These are phyloP conservation scores for Flaveria bidentis DNA, from an alignment of 129 eudicot genomes.

Conservation along the genomic window DNA sequence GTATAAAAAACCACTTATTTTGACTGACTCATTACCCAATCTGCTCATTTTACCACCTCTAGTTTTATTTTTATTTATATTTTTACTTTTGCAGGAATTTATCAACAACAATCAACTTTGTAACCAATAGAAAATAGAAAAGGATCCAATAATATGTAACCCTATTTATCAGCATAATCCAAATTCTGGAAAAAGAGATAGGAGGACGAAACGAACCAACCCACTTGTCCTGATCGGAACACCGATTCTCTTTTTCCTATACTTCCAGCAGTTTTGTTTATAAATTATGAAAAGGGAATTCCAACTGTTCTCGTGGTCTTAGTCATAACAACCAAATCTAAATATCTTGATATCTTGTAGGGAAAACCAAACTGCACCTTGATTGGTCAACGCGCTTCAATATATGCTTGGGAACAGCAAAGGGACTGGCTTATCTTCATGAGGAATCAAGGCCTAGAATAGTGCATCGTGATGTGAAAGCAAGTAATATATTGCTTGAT, in stretches of 20 bases:
- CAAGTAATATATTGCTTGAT: conserved; percentile 61
- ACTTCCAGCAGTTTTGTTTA: neutral
- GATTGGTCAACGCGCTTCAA: conserved; percentile 59
- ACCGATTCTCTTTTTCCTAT: no score
- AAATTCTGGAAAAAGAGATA: neutral
- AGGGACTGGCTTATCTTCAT: conserved; percentile 66
- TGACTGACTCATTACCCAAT: conserved; percentile 3
- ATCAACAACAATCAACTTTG: neutral
- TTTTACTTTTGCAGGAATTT: neutral
- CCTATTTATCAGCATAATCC: neutral
- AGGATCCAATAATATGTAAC: neutral
- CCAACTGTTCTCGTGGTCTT: neutral
- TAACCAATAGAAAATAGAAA: neutral
- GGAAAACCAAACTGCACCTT: conserved; percentile 36
- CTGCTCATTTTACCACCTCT: neutral
- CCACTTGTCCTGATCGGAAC: no score
- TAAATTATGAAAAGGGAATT: neutral
- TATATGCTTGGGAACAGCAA: conserved; percentile 65
- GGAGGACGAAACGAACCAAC: no score
- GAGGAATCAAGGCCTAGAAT: conserved; percentile 57
- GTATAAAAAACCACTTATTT: neutral
- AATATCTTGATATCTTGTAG: conserved; percentile 30
- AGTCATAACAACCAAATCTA: neutral
- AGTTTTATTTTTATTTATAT: neutral
- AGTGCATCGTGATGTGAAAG: conserved; percentile 62